These are phyloP conservation scores for Austroboletus niveus DNA, from an alignment of 1,284 basidiomycete genomes.

Conservation along the genomic window DNA sequence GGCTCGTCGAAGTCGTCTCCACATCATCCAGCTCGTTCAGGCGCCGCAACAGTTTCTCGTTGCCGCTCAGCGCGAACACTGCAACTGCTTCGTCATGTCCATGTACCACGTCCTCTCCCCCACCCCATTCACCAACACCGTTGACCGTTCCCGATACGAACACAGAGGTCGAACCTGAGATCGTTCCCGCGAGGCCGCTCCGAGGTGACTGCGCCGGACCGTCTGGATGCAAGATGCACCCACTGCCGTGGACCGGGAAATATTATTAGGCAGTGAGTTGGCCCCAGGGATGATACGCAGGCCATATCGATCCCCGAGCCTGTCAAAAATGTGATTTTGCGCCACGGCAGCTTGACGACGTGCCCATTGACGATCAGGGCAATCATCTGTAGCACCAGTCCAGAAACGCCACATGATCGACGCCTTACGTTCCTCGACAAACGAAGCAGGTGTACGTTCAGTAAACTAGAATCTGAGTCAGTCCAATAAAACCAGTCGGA, in stretches of 20 bases:
- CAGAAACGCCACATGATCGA: conserved; percentile 85
- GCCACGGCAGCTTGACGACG: conserved; percentile 84
- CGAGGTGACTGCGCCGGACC: conserved; percentile 26
- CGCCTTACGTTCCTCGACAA: conserved; percentile 82
- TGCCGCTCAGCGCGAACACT: conserved; percentile 65
- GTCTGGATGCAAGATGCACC: conserved; percentile 65
- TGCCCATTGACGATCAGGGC: conserved; percentile 71
- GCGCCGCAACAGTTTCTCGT: conserved; percentile 72
- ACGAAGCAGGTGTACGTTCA: conserved; percentile 83
- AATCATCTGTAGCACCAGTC: conserved; percentile 48
- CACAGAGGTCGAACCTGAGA: not conserved
- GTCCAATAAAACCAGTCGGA: not conserved
- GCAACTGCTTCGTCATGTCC: conserved; percentile 52
- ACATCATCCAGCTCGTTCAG: conserved; percentile 70
- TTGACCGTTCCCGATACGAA: not conserved
- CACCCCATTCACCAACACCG: not conserved
- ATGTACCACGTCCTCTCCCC: not conserved
- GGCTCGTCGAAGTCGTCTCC: conserved; percentile 69
- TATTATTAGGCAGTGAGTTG: conserved; percentile 77
- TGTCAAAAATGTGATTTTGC: conserved; percentile 88
- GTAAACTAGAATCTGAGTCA: conserved; percentile 57
- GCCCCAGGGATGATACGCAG: conserved; percentile 77
- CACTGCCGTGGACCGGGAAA: conserved; percentile 78
- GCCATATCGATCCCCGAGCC: conserved; percentile 77
- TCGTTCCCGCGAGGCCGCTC: conserved; percentile 17